These are phyloP conservation scores for Ajuga reptans DNA, from an alignment of 305 asterid species.

Conservation along the genomic window DNA sequence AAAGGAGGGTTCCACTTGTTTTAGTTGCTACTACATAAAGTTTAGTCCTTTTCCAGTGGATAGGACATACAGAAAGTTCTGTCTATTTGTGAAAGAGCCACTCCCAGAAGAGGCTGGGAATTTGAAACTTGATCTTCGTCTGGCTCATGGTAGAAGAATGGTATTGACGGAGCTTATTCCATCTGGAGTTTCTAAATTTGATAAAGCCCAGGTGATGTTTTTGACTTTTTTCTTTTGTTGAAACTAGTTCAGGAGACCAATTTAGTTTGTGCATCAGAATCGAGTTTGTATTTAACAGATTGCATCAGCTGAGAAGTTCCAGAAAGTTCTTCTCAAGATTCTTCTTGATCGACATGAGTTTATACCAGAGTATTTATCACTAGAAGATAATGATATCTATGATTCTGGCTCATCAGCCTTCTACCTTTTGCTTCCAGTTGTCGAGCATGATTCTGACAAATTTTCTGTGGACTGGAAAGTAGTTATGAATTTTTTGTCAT, in stretches of 20 bases:
- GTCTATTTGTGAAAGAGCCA: constrained; percentile 66
- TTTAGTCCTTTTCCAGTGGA: constrained; percentile 67
- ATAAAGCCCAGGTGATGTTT: constrained; percentile 53
- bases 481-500: constrained; percentile 67
- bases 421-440: constrained; percentile 77
- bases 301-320: constrained; percentile 67
- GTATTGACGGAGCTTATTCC: constrained; percentile 66
- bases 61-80: constrained; percentile 67
- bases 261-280: constrained; percentile 22
- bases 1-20: constrained; percentile 37
- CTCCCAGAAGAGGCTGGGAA: constrained; percentile 78
- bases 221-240: constrained; percentile 21
- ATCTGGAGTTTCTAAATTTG: constrained; percentile 51
- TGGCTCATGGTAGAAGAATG: constrained; percentile 73
- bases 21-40: constrained; percentile 56
- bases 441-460: constrained; percentile 29
- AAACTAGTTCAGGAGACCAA: not conserved
- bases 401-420: constrained; percentile 48
- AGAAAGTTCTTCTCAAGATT: constrained; percentile 63
- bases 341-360: constrained; percentile 67
- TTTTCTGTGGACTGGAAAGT: constrained; percentile 77
- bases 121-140: constrained; percentile 67
- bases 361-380: constrained; percentile 49
- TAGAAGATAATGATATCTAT: constrained; percentile 36
- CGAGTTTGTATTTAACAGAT: constrained; percentile 43